phyloP scores from a whole-genome alignment of 1,284 basidiomycete genomes.

The Xerocomus cyaneibrunnescens region DNA sequence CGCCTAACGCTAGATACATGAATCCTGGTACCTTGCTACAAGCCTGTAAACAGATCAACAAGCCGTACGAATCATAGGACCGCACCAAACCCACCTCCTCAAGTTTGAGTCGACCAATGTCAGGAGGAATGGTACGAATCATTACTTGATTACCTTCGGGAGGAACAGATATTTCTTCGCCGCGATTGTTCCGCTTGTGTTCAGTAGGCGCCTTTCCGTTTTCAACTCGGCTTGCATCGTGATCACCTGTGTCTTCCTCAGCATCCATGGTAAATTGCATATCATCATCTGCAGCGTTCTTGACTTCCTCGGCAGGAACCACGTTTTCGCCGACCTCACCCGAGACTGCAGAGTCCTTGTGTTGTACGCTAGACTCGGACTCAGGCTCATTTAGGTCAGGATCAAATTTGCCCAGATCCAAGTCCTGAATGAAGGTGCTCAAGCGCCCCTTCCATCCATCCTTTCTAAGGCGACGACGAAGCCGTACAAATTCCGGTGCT shows the following conservation, averaged over 20 bases:
- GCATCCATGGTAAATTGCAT: constrained; percentile 66
- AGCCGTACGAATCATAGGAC: not conserved
- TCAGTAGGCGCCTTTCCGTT: constrained; percentile 56
- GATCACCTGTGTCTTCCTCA: constrained; percentile 67
- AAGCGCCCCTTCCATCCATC: constrained; percentile 78
- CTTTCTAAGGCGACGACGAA: constrained; percentile 75
- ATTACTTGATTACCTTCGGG: constrained; percentile 88
- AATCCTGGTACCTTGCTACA: constrained; percentile 67
- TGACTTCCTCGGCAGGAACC: constrained; percentile 47
- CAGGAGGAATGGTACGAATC: constrained; percentile 91
- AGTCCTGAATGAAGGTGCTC: constrained; percentile 70
- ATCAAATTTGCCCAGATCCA: constrained; percentile 84
- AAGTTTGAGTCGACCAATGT: constrained; percentile 82
- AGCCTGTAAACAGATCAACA: constrained; percentile 43
- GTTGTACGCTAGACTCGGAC: constrained; percentile 43
- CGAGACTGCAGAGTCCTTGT: constrained; percentile 47
- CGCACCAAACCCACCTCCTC: constrained; percentile 67
- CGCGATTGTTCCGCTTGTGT: constrained; percentile 50
- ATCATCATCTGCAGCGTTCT: constrained; percentile 52
- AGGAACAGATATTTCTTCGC: constrained; percentile 74
- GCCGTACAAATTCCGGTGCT: constrained; percentile 58
- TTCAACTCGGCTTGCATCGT: constrained; percentile 53
- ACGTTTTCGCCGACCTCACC: constrained; percentile 35
- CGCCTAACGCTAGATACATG: constrained; percentile 83
- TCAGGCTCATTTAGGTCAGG: constrained; percentile 63